phyloP scores from a whole-genome alignment of 768 basidiomycete species.

The Leccinellum rugosiceps region DNA sequence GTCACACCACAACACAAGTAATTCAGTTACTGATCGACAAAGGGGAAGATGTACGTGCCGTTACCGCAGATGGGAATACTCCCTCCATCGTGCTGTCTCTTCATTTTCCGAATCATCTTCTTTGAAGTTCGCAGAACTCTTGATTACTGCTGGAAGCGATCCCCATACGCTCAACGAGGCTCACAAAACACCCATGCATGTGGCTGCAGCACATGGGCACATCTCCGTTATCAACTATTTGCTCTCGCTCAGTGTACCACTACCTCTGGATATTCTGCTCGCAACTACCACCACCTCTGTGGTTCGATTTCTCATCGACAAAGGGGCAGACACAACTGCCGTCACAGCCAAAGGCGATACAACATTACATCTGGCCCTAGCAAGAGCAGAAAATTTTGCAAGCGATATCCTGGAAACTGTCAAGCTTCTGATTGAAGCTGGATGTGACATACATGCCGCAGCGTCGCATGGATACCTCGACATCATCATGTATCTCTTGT shows the following conservation, averaged over 20 bases:
- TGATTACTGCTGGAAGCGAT: neutral
- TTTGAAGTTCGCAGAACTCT: neutral
- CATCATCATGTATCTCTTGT: too few relatives aligned
- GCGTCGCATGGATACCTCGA: too few relatives aligned
- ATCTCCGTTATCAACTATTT: neutral
- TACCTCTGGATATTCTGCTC: neutral
- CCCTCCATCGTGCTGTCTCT: neutral
- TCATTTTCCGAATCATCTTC: neutral
- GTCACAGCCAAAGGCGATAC: neutral
- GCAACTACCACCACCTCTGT: neutral
- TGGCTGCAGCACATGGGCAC: neutral
- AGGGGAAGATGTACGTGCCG: neutral
- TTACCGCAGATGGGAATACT: neutral
- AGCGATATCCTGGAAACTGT: neutral
- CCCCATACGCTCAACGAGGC: neutral
- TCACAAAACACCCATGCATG: neutral
- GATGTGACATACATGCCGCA: neutral
- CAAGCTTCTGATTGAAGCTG: neutral
- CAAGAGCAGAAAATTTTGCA: too few relatives aligned
- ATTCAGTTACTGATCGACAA: neutral
- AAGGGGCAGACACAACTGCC: neutral
- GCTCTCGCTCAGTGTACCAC: neutral
- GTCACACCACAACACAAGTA: neutral
- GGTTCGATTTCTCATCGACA: neutral
- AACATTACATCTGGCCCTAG: neutral